Conservation (phyloP, 495 filamentous ascomycete species). For the Lophiostoma macrostomum region DNA sequence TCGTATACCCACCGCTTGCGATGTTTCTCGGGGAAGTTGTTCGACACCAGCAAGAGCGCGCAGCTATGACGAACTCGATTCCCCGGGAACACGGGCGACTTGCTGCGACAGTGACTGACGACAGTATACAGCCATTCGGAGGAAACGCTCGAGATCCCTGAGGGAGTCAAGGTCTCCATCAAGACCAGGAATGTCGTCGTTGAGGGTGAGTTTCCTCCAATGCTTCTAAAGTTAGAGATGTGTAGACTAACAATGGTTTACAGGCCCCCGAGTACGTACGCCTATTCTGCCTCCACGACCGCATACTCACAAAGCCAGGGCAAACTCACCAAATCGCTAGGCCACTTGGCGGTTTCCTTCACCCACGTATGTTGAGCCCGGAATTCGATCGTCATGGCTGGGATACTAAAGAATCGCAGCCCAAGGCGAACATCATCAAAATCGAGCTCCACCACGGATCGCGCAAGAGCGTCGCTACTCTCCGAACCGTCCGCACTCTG, state of each 20-base stretch:
- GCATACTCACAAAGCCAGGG: slow-evolving; percentile 46
- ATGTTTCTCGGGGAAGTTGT: not conserved
- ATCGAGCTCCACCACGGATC: slow-evolving; percentile 97
- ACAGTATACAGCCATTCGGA: slow-evolving; percentile 77
- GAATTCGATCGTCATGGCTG: not conserved
- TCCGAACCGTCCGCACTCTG: slow-evolving; percentile 93
- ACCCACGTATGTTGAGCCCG: slow-evolving; percentile 32
- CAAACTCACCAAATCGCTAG: slow-evolving; percentile 93
- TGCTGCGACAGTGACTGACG: slow-evolving; percentile 12
- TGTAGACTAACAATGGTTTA: slow-evolving; percentile 6
- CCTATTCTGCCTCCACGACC: not conserved
- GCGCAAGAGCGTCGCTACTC: slow-evolving; percentile 95
- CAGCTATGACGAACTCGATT: not conserved
- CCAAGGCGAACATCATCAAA: slow-evolving; percentile 75
- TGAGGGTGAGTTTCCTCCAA: slow-evolving; percentile 86
- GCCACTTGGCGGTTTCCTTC: slow-evolving; percentile 94
- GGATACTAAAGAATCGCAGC: slow-evolving; percentile 72
- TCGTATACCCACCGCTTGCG: not conserved
- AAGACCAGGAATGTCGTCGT: slow-evolving; percentile 93
- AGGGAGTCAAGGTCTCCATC: slow-evolving; percentile 89
- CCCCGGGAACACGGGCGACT: not conserved
- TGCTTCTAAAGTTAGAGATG: slow-evolving; percentile 7
- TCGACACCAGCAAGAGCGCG: not conserved
- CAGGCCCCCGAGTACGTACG: slow-evolving; percentile 29
- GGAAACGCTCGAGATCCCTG: slow-evolving; percentile 89